phyloP scores from a whole-genome alignment of 2,329 filamentous ascomycete genomes.

The Monilinia vaccinii-corymbosi region DNA sequence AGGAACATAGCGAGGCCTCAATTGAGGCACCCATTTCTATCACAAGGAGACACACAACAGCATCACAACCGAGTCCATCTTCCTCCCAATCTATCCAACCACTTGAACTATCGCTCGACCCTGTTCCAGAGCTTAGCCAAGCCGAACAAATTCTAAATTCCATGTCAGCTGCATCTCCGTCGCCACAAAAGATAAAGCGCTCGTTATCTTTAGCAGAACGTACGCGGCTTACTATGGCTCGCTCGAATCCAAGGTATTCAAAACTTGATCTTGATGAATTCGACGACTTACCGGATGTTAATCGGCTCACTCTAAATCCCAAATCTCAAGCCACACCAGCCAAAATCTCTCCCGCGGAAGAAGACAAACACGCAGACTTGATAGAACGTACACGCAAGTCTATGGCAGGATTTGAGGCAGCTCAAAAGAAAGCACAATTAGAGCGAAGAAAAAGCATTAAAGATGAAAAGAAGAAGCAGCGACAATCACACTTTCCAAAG shows the following conservation, averaged over 20 bases:
- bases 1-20: background rate
- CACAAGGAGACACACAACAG: background rate
- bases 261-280: slow-evolving; percentile 24
- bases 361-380: slow-evolving; percentile 31
- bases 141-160: slow-evolving; percentile 49
- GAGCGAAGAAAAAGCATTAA: slow-evolving; percentile 42
- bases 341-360: slow-evolving; percentile 7
- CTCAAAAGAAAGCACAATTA: slow-evolving; percentile 50
- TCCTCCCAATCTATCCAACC: slow-evolving; percentile 3
- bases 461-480: slow-evolving; percentile 35
- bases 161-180: slow-evolving; percentile 46
- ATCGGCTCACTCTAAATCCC: slow-evolving; percentile 20
- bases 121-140: slow-evolving; percentile 31
- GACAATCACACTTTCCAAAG: slow-evolving; percentile 39
- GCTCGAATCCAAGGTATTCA: slow-evolving; percentile 34
- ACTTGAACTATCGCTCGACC: background rate
- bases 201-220: slow-evolving; percentile 64
- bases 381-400: slow-evolving; percentile 49
- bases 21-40: background rate
- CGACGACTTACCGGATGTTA: slow-evolving; percentile 24
- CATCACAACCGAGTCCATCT: background rate
- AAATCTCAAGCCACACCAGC: slow-evolving; percentile 16
- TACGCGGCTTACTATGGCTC: slow-evolving; percentile 71
- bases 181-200: slow-evolving; percentile 47
- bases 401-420: slow-evolving; percentile 54